phyloP scores from a whole-genome alignment of 768 basidiomycete species.

The Pholiota conissans region DNA sequence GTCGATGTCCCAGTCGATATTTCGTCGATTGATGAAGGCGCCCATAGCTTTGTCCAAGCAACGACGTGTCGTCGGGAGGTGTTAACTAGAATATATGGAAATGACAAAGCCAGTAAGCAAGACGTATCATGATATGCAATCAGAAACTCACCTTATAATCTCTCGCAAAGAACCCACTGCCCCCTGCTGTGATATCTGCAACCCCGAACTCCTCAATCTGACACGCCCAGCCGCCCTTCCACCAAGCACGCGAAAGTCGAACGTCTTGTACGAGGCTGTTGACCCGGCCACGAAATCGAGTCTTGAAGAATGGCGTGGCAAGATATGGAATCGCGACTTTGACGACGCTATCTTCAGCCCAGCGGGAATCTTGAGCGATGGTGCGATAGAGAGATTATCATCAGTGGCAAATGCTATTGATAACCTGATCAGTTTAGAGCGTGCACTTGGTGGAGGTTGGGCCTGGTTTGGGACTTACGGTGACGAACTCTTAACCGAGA shows the following conservation, averaged over 20 bases:
- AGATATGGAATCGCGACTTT: neutral
- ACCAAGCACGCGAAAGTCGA: neutral
- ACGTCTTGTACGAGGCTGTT: neutral
- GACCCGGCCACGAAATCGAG: neutral
- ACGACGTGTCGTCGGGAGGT: neutral
- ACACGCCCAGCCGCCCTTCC: neutral
- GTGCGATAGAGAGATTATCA: neutral
- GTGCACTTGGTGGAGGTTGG: neutral
- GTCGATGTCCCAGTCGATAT: neutral
- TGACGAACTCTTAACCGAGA: neutral
- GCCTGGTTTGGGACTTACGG: neutral
- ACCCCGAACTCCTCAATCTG: neutral
- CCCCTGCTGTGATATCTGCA: neutral
- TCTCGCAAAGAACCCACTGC: neutral
- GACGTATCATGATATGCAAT: neutral
- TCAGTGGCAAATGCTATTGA: neutral
- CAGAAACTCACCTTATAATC: neutral
- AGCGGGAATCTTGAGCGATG: neutral
- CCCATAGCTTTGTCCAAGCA: neutral
- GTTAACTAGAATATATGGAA: neutral
- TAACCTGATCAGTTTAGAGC: neutral
- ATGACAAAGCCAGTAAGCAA: neutral
- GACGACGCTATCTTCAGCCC: neutral
- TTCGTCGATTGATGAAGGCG: neutral
- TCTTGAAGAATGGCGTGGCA: neutral